Evolutionary conservation across 805 yeast species (phyloP).

Genomic region (Metschnikowia kofuensis): DNA sequence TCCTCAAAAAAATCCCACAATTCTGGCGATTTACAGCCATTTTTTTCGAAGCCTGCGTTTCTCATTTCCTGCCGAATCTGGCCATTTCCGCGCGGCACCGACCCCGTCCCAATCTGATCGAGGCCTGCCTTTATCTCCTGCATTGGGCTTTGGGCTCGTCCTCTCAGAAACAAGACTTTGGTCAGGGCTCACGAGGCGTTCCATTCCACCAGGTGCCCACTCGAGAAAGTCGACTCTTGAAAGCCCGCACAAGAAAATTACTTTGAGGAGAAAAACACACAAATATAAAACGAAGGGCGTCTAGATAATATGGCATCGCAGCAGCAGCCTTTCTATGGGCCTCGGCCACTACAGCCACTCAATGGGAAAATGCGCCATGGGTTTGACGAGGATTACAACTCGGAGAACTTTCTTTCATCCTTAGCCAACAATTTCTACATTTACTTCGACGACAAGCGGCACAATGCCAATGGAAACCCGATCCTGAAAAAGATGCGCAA

Average conservation of each 20-base stretch:
- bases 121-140: conserved; percentile 10
- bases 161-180: background rate
- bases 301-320: conserved; percentile 12
- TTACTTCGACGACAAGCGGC: conserved; percentile 90
- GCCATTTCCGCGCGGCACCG: too few species aligned
- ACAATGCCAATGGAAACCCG: conserved; percentile 86
- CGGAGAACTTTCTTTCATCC: conserved; percentile 52
- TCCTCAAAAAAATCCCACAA: background rate
- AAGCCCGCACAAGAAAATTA: too few species aligned
- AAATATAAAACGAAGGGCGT: too few species aligned
- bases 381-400: conserved; percentile 58
- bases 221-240: too few species aligned
- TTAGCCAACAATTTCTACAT: conserved; percentile 70
- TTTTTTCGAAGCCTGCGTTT: background rate
- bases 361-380: conserved; percentile 63
- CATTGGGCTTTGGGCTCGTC: conserved; percentile 3
- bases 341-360: conserved; percentile 43
- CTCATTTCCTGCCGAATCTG: background rate
- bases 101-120: too few species aligned
- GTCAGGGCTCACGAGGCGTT: background rate
- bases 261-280: too few species aligned
- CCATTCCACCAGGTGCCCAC: too few species aligned
- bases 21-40: background rate
- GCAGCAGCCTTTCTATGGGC: conserved; percentile 25
- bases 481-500: conserved; percentile 51